Conservation (phyloP, 495 filamentous ascomycete species). For the Thermochaetoides thermophila region DNA sequence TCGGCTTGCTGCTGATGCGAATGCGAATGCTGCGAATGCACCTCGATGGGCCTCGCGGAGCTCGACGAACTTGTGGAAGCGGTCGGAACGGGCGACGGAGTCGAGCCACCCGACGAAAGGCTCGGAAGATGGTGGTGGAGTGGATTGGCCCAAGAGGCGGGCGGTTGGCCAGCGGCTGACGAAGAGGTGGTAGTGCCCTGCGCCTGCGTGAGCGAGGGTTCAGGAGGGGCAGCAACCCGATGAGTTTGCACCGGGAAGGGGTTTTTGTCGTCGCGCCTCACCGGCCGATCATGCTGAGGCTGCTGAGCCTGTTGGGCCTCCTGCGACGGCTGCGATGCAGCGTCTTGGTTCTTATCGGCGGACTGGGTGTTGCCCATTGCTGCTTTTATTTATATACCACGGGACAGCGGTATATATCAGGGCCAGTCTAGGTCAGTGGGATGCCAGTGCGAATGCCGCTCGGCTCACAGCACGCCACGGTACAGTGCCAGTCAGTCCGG, state of each 20-base stretch:
- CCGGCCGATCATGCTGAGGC: conserved; percentile 15
- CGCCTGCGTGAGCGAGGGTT: conserved; percentile 38
- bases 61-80: conserved; percentile 4
- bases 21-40: conserved; percentile 13
- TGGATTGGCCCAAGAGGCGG: conserved; percentile 15
- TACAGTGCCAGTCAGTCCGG: too few relatives aligned
- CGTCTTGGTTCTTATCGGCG: conserved; percentile 14
- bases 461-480: too few relatives aligned
- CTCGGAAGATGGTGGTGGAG: conserved; percentile 21
- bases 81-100: conserved; percentile 18
- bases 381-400: conserved; percentile 5
- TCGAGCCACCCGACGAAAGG: conserved; percentile 25
- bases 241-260: conserved; percentile 20
- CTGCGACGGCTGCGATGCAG: conserved; percentile 10
- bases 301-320: too few relatives aligned
- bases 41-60: conserved; percentile 23
- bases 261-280: conserved; percentile 19
- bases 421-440: too few relatives aligned
- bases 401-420: too few relatives aligned
- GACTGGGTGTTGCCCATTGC: conserved; percentile 26
- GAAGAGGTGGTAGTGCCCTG: conserved; percentile 27
- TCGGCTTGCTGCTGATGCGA: too few relatives aligned
- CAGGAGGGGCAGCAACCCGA: conserved; percentile 35
- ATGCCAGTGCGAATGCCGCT: too few relatives aligned
- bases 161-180: conserved; percentile 17